phyloP scores from a whole-genome alignment of 164 flowering plant genomes.

The Kingdonia uniflora region DNA sequence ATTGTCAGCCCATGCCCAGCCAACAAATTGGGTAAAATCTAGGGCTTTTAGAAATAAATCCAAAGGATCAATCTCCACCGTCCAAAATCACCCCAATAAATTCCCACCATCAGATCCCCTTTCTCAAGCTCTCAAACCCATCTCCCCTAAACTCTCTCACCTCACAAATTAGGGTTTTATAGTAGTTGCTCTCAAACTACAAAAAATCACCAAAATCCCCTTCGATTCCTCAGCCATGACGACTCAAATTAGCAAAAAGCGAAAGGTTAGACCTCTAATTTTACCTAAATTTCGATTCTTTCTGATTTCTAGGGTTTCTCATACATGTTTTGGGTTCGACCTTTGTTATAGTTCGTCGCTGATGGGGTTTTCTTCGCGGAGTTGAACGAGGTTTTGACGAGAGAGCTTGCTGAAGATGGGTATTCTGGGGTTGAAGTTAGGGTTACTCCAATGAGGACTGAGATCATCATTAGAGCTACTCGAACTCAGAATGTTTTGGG shows the following conservation, averaged over 20 bases:
- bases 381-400: constrained; percentile 46
- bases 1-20: too few species aligned
- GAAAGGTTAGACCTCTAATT: constrained; percentile 32
- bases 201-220: not conserved
- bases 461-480: constrained; percentile 66
- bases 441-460: constrained; percentile 68
- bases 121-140: not conserved
- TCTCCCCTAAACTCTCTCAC: not conserved
- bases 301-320: not conserved
- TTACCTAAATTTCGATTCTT: too few species aligned
- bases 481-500: constrained; percentile 63
- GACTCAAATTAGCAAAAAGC: constrained; percentile 58
- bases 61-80: not conserved
- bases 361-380: constrained; percentile 65
- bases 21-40: too few species aligned
- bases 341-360: constrained; percentile 38
- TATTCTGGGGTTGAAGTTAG: constrained; percentile 70
- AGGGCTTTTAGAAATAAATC: too few species aligned
- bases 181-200: not conserved
- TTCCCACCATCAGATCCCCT: not conserved
- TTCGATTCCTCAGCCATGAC: constrained; percentile 25
- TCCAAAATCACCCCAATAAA: not conserved
- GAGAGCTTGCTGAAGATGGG: constrained; percentile 70
- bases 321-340: not conserved
- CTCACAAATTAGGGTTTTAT: constrained; percentile 14